Evolutionary conservation across 768 basidiomycete genomes (phyloP), one percentile per base, ranked within the genome.

Genomic region (Tulasnella sp.): DNA sequence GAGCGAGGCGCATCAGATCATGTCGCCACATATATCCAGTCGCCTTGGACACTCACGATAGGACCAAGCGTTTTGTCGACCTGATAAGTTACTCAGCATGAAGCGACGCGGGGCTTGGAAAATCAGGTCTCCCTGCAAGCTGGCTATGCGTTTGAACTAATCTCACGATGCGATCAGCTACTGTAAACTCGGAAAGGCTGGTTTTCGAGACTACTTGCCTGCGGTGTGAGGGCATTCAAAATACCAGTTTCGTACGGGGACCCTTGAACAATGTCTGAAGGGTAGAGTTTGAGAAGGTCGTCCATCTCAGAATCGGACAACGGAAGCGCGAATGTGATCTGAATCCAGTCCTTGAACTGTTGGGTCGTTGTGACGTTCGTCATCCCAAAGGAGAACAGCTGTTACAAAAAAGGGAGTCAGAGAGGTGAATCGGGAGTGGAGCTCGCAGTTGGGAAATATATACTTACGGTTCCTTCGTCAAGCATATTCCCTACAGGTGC

Each of bases 401-500:
- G 19, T n/a, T 14, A 38, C 12, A 71, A 3, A 25, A 36, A 71
- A 6, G 31, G 3, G 11, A 6, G 38, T 71, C 38, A 71, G 36
- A n/a, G n/a, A n/a, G n/a, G n/a, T n/a, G 64, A 67, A 9, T 36
- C 19, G 12, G n/a, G 36, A 71, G 14, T 12, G 3, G 17, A 37
- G n/a, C 34, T 25, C 37, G 5, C 25, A 0, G 12, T 12, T 29
- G 22, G 34, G 69, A n/a, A 39, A 29, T 69, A 68, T 36, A n/a
- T n/a, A n/a, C n/a, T n/a, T n/a, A 71, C 69, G 72, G 76, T 79
- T 39, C 79, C 80, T 76, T 81, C 80, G 73, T 81, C 79, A 7
- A 72, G 58, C 49, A 75, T 76, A 39, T 81, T 40, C 75, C 80
- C 80, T 58, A 74, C 39, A 49, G 19, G 22, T 9, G 31, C 22